Evolutionary conservation across 2,329 filamentous ascomycete genomes (phyloP), one percentile per base, ranked within the genome.

Genomic region (Trichoderma citrinoviride): DNA sequence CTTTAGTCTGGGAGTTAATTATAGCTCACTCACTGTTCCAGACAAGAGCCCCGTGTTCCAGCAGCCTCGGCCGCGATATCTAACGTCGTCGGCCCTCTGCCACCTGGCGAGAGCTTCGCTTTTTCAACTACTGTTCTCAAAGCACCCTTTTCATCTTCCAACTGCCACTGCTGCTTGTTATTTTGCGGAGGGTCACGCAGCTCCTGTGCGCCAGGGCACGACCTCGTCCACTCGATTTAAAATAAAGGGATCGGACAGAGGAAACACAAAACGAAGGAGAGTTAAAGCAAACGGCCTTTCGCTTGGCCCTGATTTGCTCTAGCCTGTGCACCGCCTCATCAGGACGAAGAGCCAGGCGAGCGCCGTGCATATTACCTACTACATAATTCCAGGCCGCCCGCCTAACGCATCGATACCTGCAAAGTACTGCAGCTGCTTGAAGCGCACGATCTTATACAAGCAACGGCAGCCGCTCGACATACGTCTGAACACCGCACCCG

Each of bases 301-400:
- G 49, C 58, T 37, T 62, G 58, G 58, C 15, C 56, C 56, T 49
- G 25, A n/a, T 62, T 29, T 29, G 25, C 49, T 52, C 49, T 62
- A 61, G 58, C 33, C 47, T 46, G 58, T 62, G 58, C 58, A 37
- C 58, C 47, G 57, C 58, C 58, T 23, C 58, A 53, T 23, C 58
- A 53, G 12, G 57, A 53, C 58, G 37, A 12, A 37, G 10, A 37
- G 33, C 33, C 33, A 12, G 10, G 10, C 10, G 10, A 14, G 47
- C 47, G 40, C 49, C 49, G 49, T 62, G 33, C 33, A 37, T 37
- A 37, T 12, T n/a, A n/a, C n/a, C n/a, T n/a, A n/a, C 27, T 29
- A 61, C 58, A 61, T 53, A 61, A 54, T 54, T 62, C 58, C 58
- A 62, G 58, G 37, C 47, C 53, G 33, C 49, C 56, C 58, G 58